These are phyloP conservation scores for Neospermospora avenae DNA, from an alignment of 2,329 filamentous ascomycete genomes.

Conservation along the genomic window DNA sequence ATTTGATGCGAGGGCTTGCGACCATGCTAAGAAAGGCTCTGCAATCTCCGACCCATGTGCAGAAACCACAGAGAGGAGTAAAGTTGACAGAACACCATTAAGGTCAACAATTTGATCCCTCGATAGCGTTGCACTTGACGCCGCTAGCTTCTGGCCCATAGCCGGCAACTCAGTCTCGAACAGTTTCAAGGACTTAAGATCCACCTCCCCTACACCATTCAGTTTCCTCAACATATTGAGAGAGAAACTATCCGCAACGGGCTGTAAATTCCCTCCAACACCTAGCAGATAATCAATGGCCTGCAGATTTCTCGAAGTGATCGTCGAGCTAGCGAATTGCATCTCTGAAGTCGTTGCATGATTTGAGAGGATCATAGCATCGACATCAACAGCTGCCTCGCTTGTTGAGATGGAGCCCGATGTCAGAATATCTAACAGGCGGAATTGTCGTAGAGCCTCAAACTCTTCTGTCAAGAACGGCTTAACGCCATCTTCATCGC, in stretches of 20 bases:
- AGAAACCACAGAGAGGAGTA: constrained; percentile 25
- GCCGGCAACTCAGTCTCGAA: constrained; percentile 63
- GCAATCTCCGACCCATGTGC: constrained; percentile 22
- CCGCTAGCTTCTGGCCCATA: constrained; percentile 48
- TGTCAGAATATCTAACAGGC: constrained; percentile 21
- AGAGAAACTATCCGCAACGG: constrained; percentile 48
- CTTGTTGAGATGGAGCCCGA: neutral
- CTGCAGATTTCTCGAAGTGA: constrained; percentile 26
- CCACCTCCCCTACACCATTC: constrained; percentile 48
- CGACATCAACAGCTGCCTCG: constrained; percentile 13
- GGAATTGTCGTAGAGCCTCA: constrained; percentile 51
- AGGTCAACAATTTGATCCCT: constrained; percentile 48
- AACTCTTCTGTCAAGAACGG: constrained; percentile 56
- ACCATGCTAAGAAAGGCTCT: neutral
- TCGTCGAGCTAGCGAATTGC: constrained; percentile 25
- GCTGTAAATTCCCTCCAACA: constrained; percentile 36
- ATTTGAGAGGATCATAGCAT: constrained; percentile 33
- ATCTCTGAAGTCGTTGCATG: constrained; percentile 31
- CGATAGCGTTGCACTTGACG: constrained; percentile 36
- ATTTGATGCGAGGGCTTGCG: neutral
- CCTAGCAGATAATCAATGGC: constrained; percentile 33
- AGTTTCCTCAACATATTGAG: constrained; percentile 54
- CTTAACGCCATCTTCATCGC: constrained; percentile 40
- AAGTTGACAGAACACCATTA: constrained; percentile 22
- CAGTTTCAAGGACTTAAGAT: constrained; percentile 57